Evolutionary conservation across 1,284 basidiomycete species (phyloP).

Genomic region (Trametes polyzona): DNA sequence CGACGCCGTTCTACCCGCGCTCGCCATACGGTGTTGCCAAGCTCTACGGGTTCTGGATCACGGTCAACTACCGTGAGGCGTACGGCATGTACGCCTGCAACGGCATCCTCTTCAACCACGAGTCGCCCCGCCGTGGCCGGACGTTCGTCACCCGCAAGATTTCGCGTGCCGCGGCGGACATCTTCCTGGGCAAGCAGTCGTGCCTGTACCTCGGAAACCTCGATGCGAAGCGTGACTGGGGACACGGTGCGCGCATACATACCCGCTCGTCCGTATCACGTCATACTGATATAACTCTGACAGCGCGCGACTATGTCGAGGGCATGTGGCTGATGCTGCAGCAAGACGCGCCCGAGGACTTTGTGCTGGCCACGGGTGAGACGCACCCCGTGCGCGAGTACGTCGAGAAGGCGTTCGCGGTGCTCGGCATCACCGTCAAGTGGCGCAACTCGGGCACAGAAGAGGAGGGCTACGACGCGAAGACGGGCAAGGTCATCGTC

Average conservation of each 20-base stretch:
- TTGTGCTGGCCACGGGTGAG: constrained; percentile 91
- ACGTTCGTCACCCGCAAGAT: constrained; percentile 96
- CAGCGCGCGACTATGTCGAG: constrained; percentile 87
- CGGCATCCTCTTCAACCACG: constrained; percentile 93
- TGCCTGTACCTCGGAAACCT: constrained; percentile 91
- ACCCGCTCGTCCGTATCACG: not conserved
- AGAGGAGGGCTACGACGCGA: constrained; percentile 73
- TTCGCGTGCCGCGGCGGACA: constrained; percentile 87
- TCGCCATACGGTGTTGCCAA: constrained; percentile 93
- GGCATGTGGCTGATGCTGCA: constrained; percentile 97
- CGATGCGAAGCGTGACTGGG: constrained; percentile 93
- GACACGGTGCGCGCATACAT: constrained; percentile 66
- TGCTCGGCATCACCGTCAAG: constrained; percentile 69
- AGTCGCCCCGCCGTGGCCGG: constrained; percentile 87
- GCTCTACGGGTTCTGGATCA: constrained; percentile 88
- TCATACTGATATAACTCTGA: not conserved
- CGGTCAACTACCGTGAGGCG: constrained; percentile 89
- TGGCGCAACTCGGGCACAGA: constrained; percentile 79
- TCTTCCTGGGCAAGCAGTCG: constrained; percentile 81
- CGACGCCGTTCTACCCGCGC: constrained; percentile 92
- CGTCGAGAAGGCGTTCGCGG: constrained; percentile 81
- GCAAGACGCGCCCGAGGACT: constrained; percentile 80
- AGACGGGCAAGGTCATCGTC: constrained; percentile 73
- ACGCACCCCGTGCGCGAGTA: constrained; percentile 91
- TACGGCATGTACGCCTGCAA: constrained; percentile 93